A percentile compares a stretch with the other conserved stretches of the same genome.
Conservation (phyloP, 2,329 filamentous ascomycete species). For the Stagonosporopsis chrysanthemi region DNA sequence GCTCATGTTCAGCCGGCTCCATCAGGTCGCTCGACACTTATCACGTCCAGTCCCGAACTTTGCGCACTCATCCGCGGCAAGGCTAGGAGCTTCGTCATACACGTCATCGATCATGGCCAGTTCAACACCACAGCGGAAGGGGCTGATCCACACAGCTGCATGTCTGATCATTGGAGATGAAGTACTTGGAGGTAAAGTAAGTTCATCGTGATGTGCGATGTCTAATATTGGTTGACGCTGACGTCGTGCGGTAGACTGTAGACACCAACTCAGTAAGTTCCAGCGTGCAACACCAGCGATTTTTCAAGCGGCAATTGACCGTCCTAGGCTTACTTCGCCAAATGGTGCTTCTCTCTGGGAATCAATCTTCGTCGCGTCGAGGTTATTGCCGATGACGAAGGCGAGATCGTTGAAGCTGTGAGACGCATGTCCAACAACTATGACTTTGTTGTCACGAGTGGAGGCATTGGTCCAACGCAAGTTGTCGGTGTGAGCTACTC, state of each 20-base stretch:
- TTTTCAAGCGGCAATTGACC: background rate
- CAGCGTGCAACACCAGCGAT: background rate
- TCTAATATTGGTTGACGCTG: constrained; percentile 23
- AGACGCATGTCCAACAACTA: constrained; percentile 86
- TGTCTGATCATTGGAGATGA: constrained; percentile 98
- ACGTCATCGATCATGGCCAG: constrained; percentile 56
- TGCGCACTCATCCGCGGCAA: constrained; percentile 57
- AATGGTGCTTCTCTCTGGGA: constrained; percentile 70
- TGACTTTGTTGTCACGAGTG: constrained; percentile 94
- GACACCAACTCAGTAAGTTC: constrained; percentile 66
- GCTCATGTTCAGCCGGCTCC: constrained; percentile 74
- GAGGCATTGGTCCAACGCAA: constrained; percentile 94
- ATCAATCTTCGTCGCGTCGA: constrained; percentile 83
- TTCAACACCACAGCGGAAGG: constrained; percentile 60
- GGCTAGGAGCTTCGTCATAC: constrained; percentile 34
- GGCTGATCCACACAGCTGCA: constrained; percentile 85
- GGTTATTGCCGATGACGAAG: constrained; percentile 91
- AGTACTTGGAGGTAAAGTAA: constrained; percentile 90
- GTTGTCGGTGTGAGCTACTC: constrained; percentile 42
- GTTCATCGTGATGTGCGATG: constrained; percentile 19
- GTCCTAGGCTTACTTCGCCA: constrained; percentile 63
- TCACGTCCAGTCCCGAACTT: constrained; percentile 67
- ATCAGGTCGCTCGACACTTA: constrained; percentile 76
- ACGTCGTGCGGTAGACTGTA: constrained; percentile 59
- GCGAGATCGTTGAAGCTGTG: constrained; percentile 87